Base-by-base conservation (phyloP, 23 red algal species). In the Gracilaria caudata region DNA sequence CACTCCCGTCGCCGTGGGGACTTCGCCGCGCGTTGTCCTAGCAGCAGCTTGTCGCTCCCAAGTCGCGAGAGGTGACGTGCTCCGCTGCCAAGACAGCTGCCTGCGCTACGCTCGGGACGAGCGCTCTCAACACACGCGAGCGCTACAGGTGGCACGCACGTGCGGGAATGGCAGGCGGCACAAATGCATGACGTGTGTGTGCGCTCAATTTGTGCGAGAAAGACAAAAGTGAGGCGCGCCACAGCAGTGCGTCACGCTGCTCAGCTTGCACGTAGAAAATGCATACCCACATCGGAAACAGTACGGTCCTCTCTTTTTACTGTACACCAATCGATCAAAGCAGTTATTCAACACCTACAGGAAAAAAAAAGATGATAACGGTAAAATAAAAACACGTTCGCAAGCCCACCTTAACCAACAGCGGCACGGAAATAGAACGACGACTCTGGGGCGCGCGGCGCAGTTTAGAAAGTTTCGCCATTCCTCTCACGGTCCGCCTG, bases 401-500 rank as follows among this genome's bases (percentile, higher is more conserved):
- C 14, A 53, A 17, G 12, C 49, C 1, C 49, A 53, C 13, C 12
- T 53, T 16, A 53, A 53, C 49, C 13, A 53, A 53, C 6, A 2
- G 19, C 8, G 19, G 49, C 49, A 53, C 49, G 49, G 49, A 53
- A 53, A 53, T 2, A 9, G 19, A 8, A 53, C 5, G 1, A 17
- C 8, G 19, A 9, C 19, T 1, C 7, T 53, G 13, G 49, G 2
- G 49, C 5, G 49, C 49, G 19, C 49, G 8, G 0, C 23, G n/a
- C n/a, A n/a, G n/a, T 60, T 23, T 36, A 33, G 29, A 37, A 75
- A 24, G 33, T 36, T n/a, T 47, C 38, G 2, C 70, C 70, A 21
- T 24, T 45, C 21, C 70, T 54, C 57, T 89, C 85, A 8, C 57
- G 51, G 35, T 58, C 68, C 7, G 89, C 72, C 26, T 68, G 25